Conservation (phyloP, 371 early-diverging fungal genomes). For the Mucor saturninus region DNA sequence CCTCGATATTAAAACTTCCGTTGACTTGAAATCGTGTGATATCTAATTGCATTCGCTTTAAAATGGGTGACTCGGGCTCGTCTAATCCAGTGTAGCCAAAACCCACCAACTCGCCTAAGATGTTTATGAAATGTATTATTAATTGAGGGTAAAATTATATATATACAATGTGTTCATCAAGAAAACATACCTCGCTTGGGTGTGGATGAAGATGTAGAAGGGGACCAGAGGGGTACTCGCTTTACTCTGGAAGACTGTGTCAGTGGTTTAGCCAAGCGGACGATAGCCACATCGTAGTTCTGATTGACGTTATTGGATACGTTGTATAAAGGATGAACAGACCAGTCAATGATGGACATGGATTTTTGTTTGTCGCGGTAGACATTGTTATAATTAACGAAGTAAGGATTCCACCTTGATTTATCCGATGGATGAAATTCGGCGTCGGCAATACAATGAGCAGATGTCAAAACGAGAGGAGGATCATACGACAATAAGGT, state of each 20-base stretch:
- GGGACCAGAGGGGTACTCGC: conserved; percentile 42
- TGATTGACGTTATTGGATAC: conserved; percentile 25
- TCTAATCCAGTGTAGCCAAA: conserved; percentile 35
- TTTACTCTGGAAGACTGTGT: conserved; percentile 23
- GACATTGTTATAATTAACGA: conserved; percentile 21
- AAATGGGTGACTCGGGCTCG: conserved; percentile 21
- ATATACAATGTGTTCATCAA: background rate
- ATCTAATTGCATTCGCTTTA: conserved; percentile 33
- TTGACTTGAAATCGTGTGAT: conserved; percentile 29
- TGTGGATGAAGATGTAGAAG: conserved; percentile 1
- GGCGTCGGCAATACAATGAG: conserved; percentile 50
- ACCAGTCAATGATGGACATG: conserved; percentile 35
- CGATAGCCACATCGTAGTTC: conserved; percentile 46
- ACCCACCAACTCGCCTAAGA: conserved; percentile 39
- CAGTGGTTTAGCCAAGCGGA: conserved; percentile 35
- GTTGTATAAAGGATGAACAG: conserved; percentile 44
- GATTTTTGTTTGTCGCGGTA: conserved; percentile 31
- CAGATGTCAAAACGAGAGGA: conserved; percentile 49
- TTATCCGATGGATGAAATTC: conserved; percentile 16
- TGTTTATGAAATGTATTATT: background rate
- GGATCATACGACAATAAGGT: conserved; percentile 47
- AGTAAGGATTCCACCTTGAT: conserved; percentile 19
- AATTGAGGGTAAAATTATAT: background rate
- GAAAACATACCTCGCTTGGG: conserved; percentile 17
- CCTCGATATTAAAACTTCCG: conserved; percentile 23